These are phyloP conservation scores for Hypoxylon sp. DNA, from an alignment of 2,329 filamentous ascomycete species.

Conservation along the genomic window DNA sequence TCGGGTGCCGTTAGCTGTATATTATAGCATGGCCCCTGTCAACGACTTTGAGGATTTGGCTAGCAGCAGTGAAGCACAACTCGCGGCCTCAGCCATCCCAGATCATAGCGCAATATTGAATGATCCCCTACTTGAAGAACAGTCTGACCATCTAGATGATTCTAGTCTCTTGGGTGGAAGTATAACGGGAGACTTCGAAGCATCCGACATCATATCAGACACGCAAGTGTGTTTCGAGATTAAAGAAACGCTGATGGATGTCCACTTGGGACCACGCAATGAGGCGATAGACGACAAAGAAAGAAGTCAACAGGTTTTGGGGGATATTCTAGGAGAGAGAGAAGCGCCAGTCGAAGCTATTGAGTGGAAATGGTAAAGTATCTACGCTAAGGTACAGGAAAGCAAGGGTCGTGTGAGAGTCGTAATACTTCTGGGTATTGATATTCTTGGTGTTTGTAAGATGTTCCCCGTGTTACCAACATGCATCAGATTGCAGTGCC, in stretches of 20 bases:
- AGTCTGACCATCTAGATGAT: not conserved
- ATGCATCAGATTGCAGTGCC: no score
- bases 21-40: not conserved
- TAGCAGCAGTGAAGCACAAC: not conserved
- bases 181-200: not conserved
- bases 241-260: not conserved
- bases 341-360: slow-evolving; percentile 8
- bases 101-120: not conserved
- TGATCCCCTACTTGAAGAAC: not conserved
- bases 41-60: not conserved
- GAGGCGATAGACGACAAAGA: not conserved
- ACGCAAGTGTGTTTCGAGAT: not conserved
- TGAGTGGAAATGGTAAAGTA: slow-evolving; percentile 8
- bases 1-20: not conserved
- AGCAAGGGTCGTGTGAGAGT: not conserved
- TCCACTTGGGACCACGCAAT: not conserved
- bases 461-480: no score
- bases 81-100: not conserved
- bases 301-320: slow-evolving; percentile 3
- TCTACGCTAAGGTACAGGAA: not conserved
- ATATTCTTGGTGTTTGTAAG: no score
- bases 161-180: not conserved
- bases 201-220: not conserved
- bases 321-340: slow-evolving; percentile 17
- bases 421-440: no score